Percentiles rank a stretch among this genome's conserved stretches.
Evolutionary conservation across 2,329 filamentous ascomycete genomes (phyloP).

Genomic region (Dactylonectria macrodidyma): DNA sequence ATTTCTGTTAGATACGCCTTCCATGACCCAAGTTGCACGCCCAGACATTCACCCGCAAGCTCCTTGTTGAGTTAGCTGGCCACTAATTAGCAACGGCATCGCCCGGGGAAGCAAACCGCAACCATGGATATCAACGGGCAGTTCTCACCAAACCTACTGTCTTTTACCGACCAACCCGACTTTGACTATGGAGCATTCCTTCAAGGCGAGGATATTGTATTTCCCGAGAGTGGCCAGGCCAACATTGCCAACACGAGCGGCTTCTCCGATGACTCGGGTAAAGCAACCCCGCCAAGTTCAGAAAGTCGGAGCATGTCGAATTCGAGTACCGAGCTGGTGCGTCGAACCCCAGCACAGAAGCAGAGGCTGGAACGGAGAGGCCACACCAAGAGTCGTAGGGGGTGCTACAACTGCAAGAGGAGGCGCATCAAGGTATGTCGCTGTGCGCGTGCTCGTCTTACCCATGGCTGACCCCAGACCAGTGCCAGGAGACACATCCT

Average conservation of each 20-base stretch:
- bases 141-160: slow-evolving; percentile 48
- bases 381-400: slow-evolving; percentile 76
- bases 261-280: slow-evolving; percentile 50
- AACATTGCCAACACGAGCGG: slow-evolving; percentile 23
- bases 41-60: not conserved
- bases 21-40: not conserved
- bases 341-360: slow-evolving; percentile 39
- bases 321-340: slow-evolving; percentile 35
- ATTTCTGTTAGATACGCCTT: not conserved
- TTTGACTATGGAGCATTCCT: slow-evolving; percentile 60
- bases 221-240: slow-evolving; percentile 39
- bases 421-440: slow-evolving; percentile 72
- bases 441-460: not conserved
- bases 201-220: slow-evolving; percentile 46
- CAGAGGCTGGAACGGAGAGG: slow-evolving; percentile 69
- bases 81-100: not conserved
- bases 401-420: slow-evolving; percentile 78
- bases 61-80: not conserved
- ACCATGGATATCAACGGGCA: slow-evolving; percentile 51
- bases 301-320: slow-evolving; percentile 45
- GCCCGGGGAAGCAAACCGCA: not conserved
- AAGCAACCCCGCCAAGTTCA: slow-evolving; percentile 51
- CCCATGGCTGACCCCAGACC: slow-evolving; percentile 31
- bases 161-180: slow-evolving; percentile 49
- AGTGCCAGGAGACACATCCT: slow-evolving; percentile 78